A percentile compares a stretch with the other conserved stretches of the same genome.
Evolutionary conservation across 176 grass and related monocot genomes (phyloP).

Genomic region (Juncus inflexus): DNA sequence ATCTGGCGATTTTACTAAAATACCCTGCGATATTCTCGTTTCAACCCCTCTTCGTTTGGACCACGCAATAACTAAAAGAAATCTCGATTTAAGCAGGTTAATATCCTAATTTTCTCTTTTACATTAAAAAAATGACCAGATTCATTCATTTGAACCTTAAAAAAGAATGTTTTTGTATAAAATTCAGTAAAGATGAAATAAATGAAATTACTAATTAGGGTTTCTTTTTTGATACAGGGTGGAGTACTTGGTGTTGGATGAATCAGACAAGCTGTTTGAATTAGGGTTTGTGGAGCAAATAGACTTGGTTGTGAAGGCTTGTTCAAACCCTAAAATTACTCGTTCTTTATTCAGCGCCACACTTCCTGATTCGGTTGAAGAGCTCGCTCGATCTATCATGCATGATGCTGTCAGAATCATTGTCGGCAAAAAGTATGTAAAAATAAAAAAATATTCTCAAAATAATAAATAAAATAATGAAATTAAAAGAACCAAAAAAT

Average conservation of each 20-base stretch:
- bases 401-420: constrained; percentile 86
- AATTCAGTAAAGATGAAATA: too few species aligned
- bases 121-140: too few species aligned
- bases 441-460: too few species aligned
- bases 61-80: constrained; percentile 61
- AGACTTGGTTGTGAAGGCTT: constrained; percentile 73
- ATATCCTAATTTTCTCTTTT: constrained; percentile 19
- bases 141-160: neutral
- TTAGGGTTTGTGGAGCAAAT: constrained; percentile 90
- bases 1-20: constrained; percentile 85
- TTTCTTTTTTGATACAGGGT: constrained; percentile 50
- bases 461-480: too few species aligned
- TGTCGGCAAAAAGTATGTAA: constrained; percentile 80
- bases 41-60: constrained; percentile 88
- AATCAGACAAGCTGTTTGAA: constrained; percentile 97
- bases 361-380: constrained; percentile 77
- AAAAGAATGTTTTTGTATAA: too few species aligned
- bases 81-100: constrained; percentile 87
- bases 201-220: too few species aligned
- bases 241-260: constrained; percentile 91
- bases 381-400: constrained; percentile 90
- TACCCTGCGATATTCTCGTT: constrained; percentile 82
- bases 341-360: constrained; percentile 90
- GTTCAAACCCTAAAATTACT: constrained; percentile 77
- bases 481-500: too few species aligned